Conservation (phyloP, 1,139 yeast species). For the Hansenula lynferdii region DNA sequence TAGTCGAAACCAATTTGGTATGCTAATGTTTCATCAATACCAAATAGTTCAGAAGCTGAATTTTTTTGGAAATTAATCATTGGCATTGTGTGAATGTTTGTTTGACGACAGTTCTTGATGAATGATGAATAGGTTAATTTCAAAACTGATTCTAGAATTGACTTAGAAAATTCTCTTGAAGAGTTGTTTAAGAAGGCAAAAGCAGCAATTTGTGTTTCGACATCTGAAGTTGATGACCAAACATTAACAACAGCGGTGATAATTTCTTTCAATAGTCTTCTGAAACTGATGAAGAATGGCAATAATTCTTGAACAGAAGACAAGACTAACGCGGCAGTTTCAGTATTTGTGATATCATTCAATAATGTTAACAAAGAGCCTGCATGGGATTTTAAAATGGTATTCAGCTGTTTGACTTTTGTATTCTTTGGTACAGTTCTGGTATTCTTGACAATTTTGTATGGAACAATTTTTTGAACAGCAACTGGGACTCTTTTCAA, state of each 20-base stretch:
- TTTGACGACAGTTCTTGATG: slow-evolving; percentile 75
- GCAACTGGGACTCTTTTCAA: slow-evolving; percentile 71
- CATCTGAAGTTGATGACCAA: slow-evolving; percentile 67
- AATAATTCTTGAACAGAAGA: slow-evolving; percentile 68
- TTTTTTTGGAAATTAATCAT: slow-evolving; percentile 86
- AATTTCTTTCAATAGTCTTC: slow-evolving; percentile 73
- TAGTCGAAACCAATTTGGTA: slow-evolving; percentile 92
- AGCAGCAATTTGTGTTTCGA: slow-evolving; percentile 80
- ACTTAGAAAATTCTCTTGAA: slow-evolving; percentile 62
- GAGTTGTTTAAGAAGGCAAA: slow-evolving; percentile 81
- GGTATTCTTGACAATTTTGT: slow-evolving; percentile 36
- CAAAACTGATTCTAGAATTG: slow-evolving; percentile 53
- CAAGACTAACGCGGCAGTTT: slow-evolving; percentile 70
- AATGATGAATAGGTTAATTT: slow-evolving; percentile 75
- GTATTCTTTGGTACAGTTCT: slow-evolving; percentile 55
- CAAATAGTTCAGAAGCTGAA: slow-evolving; percentile 79
- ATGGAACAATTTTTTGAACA: slow-evolving; percentile 64
- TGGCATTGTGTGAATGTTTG: slow-evolving; percentile 83
- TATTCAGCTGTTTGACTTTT: slow-evolving; percentile 54
- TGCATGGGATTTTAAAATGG: slow-evolving; percentile 70
- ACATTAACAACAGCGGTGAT: slow-evolving; percentile 61
- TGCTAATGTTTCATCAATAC: slow-evolving; percentile 65
- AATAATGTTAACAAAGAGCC: slow-evolving; percentile 62
- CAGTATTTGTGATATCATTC: slow-evolving; percentile 71
- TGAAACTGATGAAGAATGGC: slow-evolving; percentile 76